phyloP scores from a whole-genome alignment of 495 filamentous ascomycete species.

The Rostrohypoxylon terebratum region DNA sequence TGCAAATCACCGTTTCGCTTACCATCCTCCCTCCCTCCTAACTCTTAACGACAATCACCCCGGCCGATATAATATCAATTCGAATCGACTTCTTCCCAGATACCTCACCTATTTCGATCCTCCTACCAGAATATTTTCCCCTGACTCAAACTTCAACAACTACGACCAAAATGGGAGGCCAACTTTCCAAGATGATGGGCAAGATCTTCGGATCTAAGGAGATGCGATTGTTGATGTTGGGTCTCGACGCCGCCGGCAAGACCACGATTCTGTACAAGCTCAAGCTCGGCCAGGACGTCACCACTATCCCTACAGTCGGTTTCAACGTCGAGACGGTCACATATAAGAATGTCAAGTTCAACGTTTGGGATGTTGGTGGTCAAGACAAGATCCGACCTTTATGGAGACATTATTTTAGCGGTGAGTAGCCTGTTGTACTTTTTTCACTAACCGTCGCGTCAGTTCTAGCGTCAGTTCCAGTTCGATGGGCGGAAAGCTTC shows the following conservation, averaged over 20 bases:
- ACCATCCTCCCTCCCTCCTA: conserved; percentile 16
- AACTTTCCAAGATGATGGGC: conserved; percentile 90
- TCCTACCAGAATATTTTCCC: not conserved
- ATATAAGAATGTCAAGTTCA: conserved; percentile 99
- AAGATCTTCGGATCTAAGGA: conserved; percentile 98
- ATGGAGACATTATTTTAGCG: conserved; percentile 99
- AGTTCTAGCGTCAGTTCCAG: too few relatives aligned
- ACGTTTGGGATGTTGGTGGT: conserved; percentile 99
- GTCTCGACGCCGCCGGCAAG: conserved; percentile 98
- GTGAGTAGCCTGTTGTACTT: conserved; percentile 96
- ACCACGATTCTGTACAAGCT: conserved; percentile 99
- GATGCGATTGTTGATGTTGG: conserved; percentile 99
- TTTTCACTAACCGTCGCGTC: conserved; percentile 95
- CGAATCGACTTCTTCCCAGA: conserved; percentile 1
- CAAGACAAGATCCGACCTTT: conserved; percentile 99
- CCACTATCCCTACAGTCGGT: conserved; percentile 99
- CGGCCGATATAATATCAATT: conserved; percentile 21
- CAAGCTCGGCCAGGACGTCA: conserved; percentile 99
- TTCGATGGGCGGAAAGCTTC: too few relatives aligned
- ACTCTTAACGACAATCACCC: conserved; percentile 18
- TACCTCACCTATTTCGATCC: not conserved
- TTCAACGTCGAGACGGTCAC: conserved; percentile 99
- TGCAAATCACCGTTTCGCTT: conserved; percentile 26
- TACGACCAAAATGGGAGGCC: conserved; percentile 73
- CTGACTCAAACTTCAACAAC: conserved; percentile 22